Base-by-base conservation (phyloP, 1,139 yeast genomes). In the Nematodospora anomalae region DNA sequence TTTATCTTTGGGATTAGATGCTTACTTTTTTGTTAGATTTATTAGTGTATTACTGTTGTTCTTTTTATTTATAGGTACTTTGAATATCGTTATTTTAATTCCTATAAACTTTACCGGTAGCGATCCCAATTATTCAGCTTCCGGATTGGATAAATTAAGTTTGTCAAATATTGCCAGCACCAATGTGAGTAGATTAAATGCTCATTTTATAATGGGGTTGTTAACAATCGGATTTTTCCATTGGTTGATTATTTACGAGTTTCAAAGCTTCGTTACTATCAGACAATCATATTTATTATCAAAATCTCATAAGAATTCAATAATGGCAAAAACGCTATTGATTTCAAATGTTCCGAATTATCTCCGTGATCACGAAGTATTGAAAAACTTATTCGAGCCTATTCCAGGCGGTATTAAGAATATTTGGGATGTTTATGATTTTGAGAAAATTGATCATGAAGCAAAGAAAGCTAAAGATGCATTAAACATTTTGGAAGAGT, bases 21-120 rank as follows among this genome's bases (percentile, higher is more conserved):
- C 84, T 0, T 82, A 79, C 50, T 76, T 79, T 46, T 79, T 82
- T 45, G 47, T 82, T 3, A 55, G 89, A 37, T 82, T 68, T 46
- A 53, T 82, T 28, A 62, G 66, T 35, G 60, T 78, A 2, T 46
- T 81, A 15, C 51, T 74, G 24, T 46, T 73, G 2, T 68, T 78
- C 40, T 81, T 81, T 47, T 40, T 62, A 1, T 62, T 71, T 0
- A 56, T 80, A 16, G 79, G 85, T 0, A 35, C 69, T 1, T 38
- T 79, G 16, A 79, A 77, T 41, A 60, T 80, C 38, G 64, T 80
- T 0, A 60, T 81, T 0, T 57, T 83, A 21, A 49, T 80, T 2
- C 86, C 88, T 0, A 61, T 81, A 3, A 82, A 83, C 52, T 65
- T 50, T 18, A 63, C 74, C 0, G 80, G 83, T 0, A 58, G 62